Evolutionary conservation across 164 flowering plant species (phyloP).

Genomic region (Santalum album): DNA sequence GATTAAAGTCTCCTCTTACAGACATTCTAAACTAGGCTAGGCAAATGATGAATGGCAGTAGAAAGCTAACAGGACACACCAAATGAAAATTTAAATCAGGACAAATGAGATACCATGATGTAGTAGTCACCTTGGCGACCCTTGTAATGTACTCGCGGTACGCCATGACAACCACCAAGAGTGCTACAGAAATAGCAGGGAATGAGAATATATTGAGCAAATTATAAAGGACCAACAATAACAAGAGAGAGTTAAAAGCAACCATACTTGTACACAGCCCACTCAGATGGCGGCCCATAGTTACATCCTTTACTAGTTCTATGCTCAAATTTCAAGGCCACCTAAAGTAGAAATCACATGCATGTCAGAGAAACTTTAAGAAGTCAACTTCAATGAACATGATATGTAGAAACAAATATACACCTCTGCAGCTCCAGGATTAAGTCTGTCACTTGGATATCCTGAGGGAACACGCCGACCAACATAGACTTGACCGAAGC

Average conservation of each 20-base stretch:
- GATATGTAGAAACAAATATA: not conserved
- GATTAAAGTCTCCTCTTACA: no score
- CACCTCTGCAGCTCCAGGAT: conserved; percentile 43
- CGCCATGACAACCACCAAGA: conserved; percentile 62
- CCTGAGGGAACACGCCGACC: conserved; percentile 31
- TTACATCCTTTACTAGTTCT: conserved; percentile 59
- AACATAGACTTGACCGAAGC: conserved; percentile 57
- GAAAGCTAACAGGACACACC: no score
- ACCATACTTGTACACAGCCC: conserved; percentile 48
- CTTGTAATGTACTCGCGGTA: conserved; percentile 56
- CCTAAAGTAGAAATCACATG: conserved; percentile 20
- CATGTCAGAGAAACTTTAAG: no score
- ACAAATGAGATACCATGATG: conserved; percentile 59
- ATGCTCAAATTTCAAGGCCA: conserved; percentile 65
- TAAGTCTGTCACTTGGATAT: conserved; percentile 21
- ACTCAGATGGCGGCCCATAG: conserved; percentile 58
- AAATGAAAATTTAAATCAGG: not conserved
- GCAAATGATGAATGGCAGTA: no score
- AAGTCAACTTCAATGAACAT: no score
- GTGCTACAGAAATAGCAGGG: conserved; percentile 22
- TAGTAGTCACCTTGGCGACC: conserved; percentile 61
- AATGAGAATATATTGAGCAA: not conserved
- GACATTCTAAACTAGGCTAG: no score
- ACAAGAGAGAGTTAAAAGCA: not conserved
- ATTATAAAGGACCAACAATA: not conserved